phyloP scores from a whole-genome alignment of 208 protist genomes.

The Acanthamoeba lenticulata region DNA sequence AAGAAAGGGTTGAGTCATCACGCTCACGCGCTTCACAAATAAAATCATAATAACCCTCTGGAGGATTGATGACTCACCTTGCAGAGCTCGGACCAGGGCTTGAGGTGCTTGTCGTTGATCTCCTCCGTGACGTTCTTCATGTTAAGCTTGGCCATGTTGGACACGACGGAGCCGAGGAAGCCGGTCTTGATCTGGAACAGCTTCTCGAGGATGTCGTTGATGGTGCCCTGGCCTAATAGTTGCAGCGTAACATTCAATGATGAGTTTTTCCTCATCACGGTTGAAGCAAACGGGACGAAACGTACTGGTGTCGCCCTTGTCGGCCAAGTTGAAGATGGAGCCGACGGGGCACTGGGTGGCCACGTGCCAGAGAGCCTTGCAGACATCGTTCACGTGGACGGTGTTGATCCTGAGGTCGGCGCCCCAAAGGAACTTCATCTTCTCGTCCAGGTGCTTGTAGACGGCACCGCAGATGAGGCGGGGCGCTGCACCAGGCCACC shows the following conservation, averaged over 20 bases:
- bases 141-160: constrained; percentile 85
- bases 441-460: constrained; percentile 89
- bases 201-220: constrained; percentile 87
- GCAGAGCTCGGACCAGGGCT: constrained; percentile 91
- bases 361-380: constrained; percentile 88
- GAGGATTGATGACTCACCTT: constrained; percentile 80
- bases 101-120: constrained; percentile 92
- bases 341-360: constrained; percentile 76
- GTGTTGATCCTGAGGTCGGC: constrained; percentile 88
- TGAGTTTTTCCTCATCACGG: too few relatives aligned
- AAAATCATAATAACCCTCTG: not conserved
- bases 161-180: constrained; percentile 87
- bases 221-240: constrained; percentile 82
- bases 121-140: constrained; percentile 83
- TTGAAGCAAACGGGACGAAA: not conserved
- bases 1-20: too few relatives aligned
- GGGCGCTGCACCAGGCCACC: constrained; percentile 78
- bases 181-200: constrained; percentile 92
- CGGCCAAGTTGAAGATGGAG: constrained; percentile 91
- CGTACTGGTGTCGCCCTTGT: constrained; percentile 91
- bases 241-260: too few relatives aligned
- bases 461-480: constrained; percentile 91
- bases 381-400: constrained; percentile 93
- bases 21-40: too few relatives aligned
- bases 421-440: constrained; percentile 93